These are phyloP conservation scores for Basipetospora chlamydospora DNA, from an alignment of 2,329 filamentous ascomycete genomes.

Conservation along the genomic window DNA sequence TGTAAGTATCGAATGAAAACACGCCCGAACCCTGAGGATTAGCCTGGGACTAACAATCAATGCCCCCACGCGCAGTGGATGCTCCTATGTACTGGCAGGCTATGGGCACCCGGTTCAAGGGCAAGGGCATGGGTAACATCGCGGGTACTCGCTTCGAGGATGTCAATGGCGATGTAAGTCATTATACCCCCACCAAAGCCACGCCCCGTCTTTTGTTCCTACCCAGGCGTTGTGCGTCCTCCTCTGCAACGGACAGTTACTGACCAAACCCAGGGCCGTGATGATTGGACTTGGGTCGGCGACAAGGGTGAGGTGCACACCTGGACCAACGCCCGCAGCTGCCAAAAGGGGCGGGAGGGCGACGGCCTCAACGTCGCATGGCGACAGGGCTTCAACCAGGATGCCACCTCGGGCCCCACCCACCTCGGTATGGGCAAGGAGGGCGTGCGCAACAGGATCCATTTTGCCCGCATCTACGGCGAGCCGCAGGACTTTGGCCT, in stretches of 20 bases:
- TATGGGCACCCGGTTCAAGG: slow-evolving; percentile 11
- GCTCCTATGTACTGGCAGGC: slow-evolving; percentile 17
- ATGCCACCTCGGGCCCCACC: slow-evolving; percentile 7
- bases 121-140: slow-evolving; percentile 8
- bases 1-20: too few relatives aligned
- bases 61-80: not conserved
- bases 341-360: slow-evolving; percentile 7
- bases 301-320: slow-evolving; percentile 9
- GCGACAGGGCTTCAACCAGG: slow-evolving; percentile 10
- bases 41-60: too few relatives aligned
- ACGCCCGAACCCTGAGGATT: too few relatives aligned
- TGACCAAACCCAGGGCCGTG: slow-evolving; percentile 8
- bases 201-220: not conserved
- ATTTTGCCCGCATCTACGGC: slow-evolving; percentile 10
- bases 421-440: slow-evolving; percentile 4
- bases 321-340: slow-evolving; percentile 13
- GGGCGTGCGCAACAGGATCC: slow-evolving; percentile 5
- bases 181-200: not conserved
- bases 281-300: slow-evolving; percentile 13
- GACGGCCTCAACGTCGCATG: slow-evolving; percentile 13
- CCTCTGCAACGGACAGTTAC: too few relatives aligned
- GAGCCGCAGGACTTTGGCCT: not conserved
- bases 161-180: slow-evolving; percentile 8
- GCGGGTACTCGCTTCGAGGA: slow-evolving; percentile 12
- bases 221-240: too few relatives aligned